Conservation (phyloP, 2,329 filamentous ascomycete species). For the Thielaviopsis populi region DNA sequence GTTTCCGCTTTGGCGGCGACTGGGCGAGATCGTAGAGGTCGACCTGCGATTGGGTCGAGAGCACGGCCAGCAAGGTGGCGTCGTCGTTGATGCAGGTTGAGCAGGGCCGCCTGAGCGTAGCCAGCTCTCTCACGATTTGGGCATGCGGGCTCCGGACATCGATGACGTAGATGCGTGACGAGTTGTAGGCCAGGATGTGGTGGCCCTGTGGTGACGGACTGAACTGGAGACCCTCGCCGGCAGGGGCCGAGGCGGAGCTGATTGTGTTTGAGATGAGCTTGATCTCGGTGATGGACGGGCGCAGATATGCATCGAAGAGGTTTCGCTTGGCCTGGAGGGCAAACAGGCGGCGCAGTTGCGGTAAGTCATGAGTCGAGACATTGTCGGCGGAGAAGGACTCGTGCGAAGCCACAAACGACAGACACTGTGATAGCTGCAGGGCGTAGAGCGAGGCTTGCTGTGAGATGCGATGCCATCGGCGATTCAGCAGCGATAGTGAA, state of each 20-base stretch:
- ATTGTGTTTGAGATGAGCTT: constrained; percentile 72
- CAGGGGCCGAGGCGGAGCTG: constrained; percentile 68
- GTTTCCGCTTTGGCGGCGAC: constrained; percentile 52
- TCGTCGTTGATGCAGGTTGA: constrained; percentile 69
- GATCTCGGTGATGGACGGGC: constrained; percentile 54
- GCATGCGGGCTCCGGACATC: constrained; percentile 47
- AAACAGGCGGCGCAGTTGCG: constrained; percentile 49
- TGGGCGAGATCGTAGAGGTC: constrained; percentile 64
- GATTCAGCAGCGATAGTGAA: constrained; percentile 49
- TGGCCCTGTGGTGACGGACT: constrained; percentile 61
- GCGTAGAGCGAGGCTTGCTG: constrained; percentile 49
- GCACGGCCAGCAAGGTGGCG: constrained; percentile 58
- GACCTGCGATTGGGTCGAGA: constrained; percentile 70
- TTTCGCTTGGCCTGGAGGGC: constrained; percentile 58
- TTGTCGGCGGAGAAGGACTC: constrained; percentile 25
- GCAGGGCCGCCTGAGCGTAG: constrained; percentile 59
- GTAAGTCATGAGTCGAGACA: constrained; percentile 36
- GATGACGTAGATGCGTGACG: constrained; percentile 67
- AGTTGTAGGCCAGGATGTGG: constrained; percentile 67
- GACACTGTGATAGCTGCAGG: constrained; percentile 45
- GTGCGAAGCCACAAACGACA: constrained; percentile 41
- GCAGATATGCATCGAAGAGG: constrained; percentile 60
- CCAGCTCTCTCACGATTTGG: constrained; percentile 59
- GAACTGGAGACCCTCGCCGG: constrained; percentile 76
- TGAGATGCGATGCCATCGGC: constrained; percentile 49